A percentile compares a stretch with the other conserved stretches of the same genome.
These are phyloP conservation scores for Nicotiana sylvestris DNA, from an alignment of 257 asterid genomes.

Conservation along the genomic window DNA sequence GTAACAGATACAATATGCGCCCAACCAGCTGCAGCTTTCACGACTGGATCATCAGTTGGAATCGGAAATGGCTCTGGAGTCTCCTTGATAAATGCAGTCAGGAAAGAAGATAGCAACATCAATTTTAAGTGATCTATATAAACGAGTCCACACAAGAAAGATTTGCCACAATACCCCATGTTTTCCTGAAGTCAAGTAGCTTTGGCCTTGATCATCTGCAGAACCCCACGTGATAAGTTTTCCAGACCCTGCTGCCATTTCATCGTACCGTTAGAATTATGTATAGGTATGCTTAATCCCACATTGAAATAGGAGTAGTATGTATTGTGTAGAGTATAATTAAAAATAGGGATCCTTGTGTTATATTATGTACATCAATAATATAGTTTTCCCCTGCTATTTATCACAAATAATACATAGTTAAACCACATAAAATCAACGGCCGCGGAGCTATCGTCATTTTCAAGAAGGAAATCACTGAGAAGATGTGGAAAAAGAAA, in stretches of 20 bases:
- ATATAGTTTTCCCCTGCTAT: too few relatives aligned
- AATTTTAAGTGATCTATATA: constrained; percentile 7
- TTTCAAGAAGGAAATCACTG: background rate
- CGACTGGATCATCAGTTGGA: constrained; percentile 46
- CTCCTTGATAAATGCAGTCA: constrained; percentile 35
- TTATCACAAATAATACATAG: background rate
- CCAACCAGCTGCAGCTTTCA: constrained; percentile 78
- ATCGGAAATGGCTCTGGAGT: constrained; percentile 55
- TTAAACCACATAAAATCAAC: background rate
- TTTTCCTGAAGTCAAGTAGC: constrained; percentile 76
- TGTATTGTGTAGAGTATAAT: too few relatives aligned
- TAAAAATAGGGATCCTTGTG: too few relatives aligned
- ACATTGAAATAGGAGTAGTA: too few relatives aligned
- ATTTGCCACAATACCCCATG: constrained; percentile 55
- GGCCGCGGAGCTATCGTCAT: background rate
- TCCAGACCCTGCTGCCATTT: constrained; percentile 39
- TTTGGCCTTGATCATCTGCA: constrained; percentile 85
- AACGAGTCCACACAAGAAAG: background rate
- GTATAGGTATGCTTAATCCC: too few relatives aligned
- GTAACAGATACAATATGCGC: constrained; percentile 71
- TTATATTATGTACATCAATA: too few relatives aligned
- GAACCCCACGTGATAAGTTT: constrained; percentile 78
- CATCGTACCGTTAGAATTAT: background rate
- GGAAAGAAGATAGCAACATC: constrained; percentile 22
- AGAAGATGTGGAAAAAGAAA: background rate